Conservation (phyloP, 805 yeast species). For the Saturnispora dispora region DNA sequence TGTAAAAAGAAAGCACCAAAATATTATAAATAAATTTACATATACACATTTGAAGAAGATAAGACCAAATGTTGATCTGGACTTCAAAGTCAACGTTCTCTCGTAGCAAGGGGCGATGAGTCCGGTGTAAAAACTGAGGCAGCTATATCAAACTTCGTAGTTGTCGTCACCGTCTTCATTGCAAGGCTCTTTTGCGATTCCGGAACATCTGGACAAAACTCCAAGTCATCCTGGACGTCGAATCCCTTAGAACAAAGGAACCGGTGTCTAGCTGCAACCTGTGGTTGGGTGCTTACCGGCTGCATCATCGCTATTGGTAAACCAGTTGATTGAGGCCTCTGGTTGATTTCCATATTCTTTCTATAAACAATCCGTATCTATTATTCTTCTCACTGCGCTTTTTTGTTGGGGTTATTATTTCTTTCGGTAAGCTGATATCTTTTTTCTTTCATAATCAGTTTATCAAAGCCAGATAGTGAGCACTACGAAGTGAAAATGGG, state of each 20-base stretch:
- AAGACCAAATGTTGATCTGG: not conserved
- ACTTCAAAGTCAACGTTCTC: not conserved
- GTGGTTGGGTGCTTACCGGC: not conserved
- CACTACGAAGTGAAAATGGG: not conserved
- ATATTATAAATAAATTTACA: too few relatives aligned
- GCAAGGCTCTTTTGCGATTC: not conserved
- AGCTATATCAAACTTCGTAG: constrained; percentile 4
- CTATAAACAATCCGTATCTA: not conserved
- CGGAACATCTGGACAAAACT: constrained; percentile 6
- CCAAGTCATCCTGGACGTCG: constrained; percentile 5
- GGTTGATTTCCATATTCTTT: not conserved
- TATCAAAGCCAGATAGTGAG: not conserved
- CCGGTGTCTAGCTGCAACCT: constrained; percentile 3
- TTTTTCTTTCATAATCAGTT: too few relatives aligned
- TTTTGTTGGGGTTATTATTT: not conserved
- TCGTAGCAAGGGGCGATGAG: constrained; percentile 3
- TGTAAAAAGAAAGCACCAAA: not conserved
- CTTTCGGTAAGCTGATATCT: not conserved
- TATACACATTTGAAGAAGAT: not conserved
- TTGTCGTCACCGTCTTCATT: not conserved
- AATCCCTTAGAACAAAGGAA: constrained; percentile 5
- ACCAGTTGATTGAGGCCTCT: not conserved
- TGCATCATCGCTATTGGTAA: not conserved
- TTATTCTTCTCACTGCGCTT: not conserved
- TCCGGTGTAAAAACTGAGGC: constrained; percentile 8